Base-by-base conservation (phyloP, 495 filamentous ascomycete genomes). In the Hypoxylon fuscum region DNA sequence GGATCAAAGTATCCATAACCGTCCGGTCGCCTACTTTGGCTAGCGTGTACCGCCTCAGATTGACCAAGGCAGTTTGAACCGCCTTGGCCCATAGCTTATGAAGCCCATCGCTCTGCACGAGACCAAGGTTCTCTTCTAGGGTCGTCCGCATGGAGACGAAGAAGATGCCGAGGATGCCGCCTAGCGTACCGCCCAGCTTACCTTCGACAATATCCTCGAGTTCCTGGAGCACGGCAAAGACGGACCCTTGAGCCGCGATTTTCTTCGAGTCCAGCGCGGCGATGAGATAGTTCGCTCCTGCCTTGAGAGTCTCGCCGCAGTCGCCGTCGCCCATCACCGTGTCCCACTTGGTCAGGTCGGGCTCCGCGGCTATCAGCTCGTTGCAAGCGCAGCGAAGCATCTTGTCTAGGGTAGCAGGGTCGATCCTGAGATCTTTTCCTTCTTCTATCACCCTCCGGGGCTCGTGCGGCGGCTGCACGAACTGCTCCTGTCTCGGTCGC, bases 291-390 rank as follows among this genome's bases (percentile, higher is more conserved):
- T 22, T 73, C 0, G 79, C 77, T 12, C 79, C 79, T 7, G 72
- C 79, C 59, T 83, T 76, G 7, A 88, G 77, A 11, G 83, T 85
- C 73, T 87, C 79, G 18, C 85, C 85, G 64, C 85, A 88, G 66
- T 88, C 85, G 8, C 85, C 85, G 68, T 88, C 85, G 29, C 85
- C 85, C 85, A 88, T 88, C 50, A 84, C 71, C 23, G 83, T 83
- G 70, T 88, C 85, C 79, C 79, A 88, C 58, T 79, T 81, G 1
- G 85, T 88, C 31, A 88, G 71, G 49, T 82, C 77, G 0, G 85
- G 85, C 67, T 88, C 85, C 1, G 84, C 80, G 12, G 67, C 73
- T 29, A 85, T 75, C 17, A 83, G 76, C 3, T 72, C 76, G 12
- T 78, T 67, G 73, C 80, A 84, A 1, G 83, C 85, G 34, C 65